Conservation (phyloP, 768 basidiomycete species). For the Russula earlei region DNA sequence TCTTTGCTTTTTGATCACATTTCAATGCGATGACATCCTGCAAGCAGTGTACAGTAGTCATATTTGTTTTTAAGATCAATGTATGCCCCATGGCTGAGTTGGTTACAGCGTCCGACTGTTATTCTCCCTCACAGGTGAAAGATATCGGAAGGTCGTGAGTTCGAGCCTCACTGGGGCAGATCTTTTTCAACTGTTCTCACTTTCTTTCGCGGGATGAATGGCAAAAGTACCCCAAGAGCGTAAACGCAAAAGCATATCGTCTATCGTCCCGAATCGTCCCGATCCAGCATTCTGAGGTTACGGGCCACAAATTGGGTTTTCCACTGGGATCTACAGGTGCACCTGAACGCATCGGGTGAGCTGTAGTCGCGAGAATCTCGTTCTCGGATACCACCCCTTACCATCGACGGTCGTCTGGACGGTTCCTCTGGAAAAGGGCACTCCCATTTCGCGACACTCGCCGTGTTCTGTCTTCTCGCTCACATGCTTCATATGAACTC, state of each 20-base stretch:
- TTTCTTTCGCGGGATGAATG: no score
- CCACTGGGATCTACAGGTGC: neutral
- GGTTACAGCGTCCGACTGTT: constrained; percentile 45
- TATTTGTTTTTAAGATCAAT: neutral
- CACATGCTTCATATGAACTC: neutral
- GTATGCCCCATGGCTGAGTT: constrained; percentile 43
- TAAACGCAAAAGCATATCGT: neutral
- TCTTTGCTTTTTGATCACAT: no score
- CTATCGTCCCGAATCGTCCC: no score
- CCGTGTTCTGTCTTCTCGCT: neutral
- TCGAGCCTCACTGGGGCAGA: constrained; percentile 47
- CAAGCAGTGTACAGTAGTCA: no score
- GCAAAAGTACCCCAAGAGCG: no score
- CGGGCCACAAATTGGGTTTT: no score
- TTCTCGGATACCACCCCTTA: neutral
- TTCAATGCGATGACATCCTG: no score
- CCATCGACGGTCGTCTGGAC: neutral
- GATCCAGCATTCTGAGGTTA: no score
- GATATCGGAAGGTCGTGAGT: constrained; percentile 43
- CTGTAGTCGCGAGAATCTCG: no score
- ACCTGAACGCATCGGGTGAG: neutral
- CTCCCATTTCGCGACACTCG: neutral
- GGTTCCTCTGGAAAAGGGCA: neutral
- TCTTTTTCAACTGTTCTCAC: constrained; percentile 6
- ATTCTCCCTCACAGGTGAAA: constrained; percentile 5